These are phyloP conservation scores for Vitis hybrid DNA, from an alignment of 177 flowering plant genomes.

Conservation along the genomic window DNA sequence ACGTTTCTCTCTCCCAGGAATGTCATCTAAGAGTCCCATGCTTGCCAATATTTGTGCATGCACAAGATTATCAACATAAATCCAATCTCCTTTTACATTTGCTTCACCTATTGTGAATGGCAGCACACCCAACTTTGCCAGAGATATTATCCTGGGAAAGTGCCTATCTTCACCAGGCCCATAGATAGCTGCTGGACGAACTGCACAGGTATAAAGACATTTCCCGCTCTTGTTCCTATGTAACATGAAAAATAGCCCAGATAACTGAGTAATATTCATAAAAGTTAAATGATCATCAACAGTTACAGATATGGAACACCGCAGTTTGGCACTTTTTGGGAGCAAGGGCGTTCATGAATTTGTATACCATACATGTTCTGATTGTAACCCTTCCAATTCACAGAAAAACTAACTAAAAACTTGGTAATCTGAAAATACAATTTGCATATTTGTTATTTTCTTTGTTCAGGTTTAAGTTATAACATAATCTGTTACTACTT, in stretches of 20 bases:
- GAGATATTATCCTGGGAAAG: conserved; percentile 71
- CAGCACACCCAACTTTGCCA: conserved; percentile 74
- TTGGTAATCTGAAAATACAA: too few species aligned
- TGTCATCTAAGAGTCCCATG: conserved; percentile 92
- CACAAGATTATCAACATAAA: conserved; percentile 88
- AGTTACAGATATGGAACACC: too few species aligned
- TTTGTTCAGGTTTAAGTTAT: too few species aligned
- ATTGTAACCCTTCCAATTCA: too few species aligned
- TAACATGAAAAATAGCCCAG: conserved; percentile 3
- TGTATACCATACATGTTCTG: too few species aligned
- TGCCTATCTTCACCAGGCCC: conserved; percentile 99
- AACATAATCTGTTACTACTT: too few species aligned
- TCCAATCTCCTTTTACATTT: conserved; percentile 80
- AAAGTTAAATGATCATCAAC: too few species aligned
- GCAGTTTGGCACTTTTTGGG: too few species aligned
- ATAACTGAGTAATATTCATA: not conserved
- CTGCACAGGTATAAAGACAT: conserved; percentile 76
- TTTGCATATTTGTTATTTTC: too few species aligned
- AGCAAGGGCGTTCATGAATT: too few species aligned
- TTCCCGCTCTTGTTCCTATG: conserved; percentile 54
- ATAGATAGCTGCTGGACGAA: conserved; percentile 95
- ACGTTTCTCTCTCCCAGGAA: conserved; percentile 55
- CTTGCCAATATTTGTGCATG: conserved; percentile 84
- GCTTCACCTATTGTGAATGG: conserved; percentile 63
- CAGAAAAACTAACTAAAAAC: too few species aligned